Conservation (phyloP, 2,329 filamentous ascomycete species). For the Ceratocystis eucalypticola region DNA sequence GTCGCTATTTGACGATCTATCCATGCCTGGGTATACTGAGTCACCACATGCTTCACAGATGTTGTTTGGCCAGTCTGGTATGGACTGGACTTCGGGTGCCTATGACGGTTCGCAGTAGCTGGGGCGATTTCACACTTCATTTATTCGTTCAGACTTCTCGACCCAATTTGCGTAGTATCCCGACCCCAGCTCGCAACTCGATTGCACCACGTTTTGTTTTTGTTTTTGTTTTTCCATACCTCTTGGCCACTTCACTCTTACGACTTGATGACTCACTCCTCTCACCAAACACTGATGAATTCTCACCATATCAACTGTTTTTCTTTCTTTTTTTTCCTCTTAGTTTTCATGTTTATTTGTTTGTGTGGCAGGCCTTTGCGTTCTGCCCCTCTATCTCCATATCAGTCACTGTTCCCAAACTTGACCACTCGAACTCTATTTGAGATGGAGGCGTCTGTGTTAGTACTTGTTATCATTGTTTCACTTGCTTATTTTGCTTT, state of each 20-base stretch:
- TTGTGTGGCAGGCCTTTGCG: not conserved
- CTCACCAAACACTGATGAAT: not conserved
- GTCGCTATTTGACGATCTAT: conserved; percentile 37
- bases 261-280: conserved; percentile 5
- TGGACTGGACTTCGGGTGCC: conserved; percentile 32
- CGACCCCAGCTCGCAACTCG: not conserved
- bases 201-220: not conserved
- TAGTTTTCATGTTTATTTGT: conserved; percentile 7
- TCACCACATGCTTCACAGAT: conserved; percentile 38
- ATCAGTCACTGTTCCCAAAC: conserved; percentile 10
- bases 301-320: not conserved
- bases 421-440: not conserved
- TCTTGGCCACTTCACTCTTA: not conserved
- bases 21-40: conserved; percentile 38
- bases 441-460: not conserved
- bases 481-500: not conserved
- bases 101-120: conserved; percentile 26
- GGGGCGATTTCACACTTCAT: not conserved
- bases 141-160: not conserved
- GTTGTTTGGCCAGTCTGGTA: conserved; percentile 28
- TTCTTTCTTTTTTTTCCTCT: not conserved
- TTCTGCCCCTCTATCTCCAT: not conserved
- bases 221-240: not conserved
- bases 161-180: not conserved
- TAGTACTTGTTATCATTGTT: not conserved